A percentile compares a stretch with the other conserved stretches of the same genome.
These are phyloP conservation scores for Ustilago loliicola DNA, from an alignment of 1,284 basidiomycete species.

Conservation along the genomic window DNA sequence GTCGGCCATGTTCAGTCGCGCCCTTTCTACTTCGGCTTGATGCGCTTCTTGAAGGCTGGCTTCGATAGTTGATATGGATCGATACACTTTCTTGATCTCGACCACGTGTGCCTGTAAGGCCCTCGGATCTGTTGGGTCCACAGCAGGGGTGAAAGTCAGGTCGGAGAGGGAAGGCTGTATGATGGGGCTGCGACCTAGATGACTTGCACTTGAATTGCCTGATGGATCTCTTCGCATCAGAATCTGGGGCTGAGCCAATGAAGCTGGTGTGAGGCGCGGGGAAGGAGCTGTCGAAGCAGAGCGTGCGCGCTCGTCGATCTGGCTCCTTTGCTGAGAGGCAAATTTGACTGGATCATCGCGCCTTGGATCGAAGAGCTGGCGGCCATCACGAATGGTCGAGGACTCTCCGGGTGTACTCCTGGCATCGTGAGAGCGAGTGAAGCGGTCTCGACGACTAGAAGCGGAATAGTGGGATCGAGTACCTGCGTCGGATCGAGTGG, in stretches of 20 bases:
- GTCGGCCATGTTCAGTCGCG: slow-evolving; percentile 29
- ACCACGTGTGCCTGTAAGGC: slow-evolving; percentile 73
- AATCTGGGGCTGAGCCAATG: slow-evolving; percentile 32
- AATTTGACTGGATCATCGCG: slow-evolving; percentile 82
- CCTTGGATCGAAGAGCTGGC: slow-evolving; percentile 80
- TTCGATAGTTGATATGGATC: slow-evolving; percentile 81
- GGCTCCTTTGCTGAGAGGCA: slow-evolving; percentile 42
- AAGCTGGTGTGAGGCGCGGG: slow-evolving; percentile 16
- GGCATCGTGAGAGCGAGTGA: slow-evolving; percentile 34
- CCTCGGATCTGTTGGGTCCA: slow-evolving; percentile 30
- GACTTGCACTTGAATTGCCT: slow-evolving; percentile 25
- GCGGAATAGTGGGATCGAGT: slow-evolving; percentile 28
- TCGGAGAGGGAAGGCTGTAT: slow-evolving; percentile 32
- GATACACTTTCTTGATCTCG: slow-evolving; percentile 84
- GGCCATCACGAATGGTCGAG: slow-evolving; percentile 30
- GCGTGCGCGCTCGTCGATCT: slow-evolving; percentile 29
- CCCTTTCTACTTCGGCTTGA: slow-evolving; percentile 21
- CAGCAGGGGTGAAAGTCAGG: slow-evolving; percentile 23
- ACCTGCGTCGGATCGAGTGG: slow-evolving; percentile 31
- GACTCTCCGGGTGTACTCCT: slow-evolving; percentile 38
- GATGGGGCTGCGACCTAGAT: slow-evolving; percentile 30
- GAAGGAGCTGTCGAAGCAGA: slow-evolving; percentile 20
- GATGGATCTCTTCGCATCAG: slow-evolving; percentile 39
- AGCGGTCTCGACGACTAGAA: slow-evolving; percentile 40
- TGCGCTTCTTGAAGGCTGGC: slow-evolving; percentile 76